Conservation (phyloP, 768 basidiomycete species). For the Clitopilus hobsonii region DNA sequence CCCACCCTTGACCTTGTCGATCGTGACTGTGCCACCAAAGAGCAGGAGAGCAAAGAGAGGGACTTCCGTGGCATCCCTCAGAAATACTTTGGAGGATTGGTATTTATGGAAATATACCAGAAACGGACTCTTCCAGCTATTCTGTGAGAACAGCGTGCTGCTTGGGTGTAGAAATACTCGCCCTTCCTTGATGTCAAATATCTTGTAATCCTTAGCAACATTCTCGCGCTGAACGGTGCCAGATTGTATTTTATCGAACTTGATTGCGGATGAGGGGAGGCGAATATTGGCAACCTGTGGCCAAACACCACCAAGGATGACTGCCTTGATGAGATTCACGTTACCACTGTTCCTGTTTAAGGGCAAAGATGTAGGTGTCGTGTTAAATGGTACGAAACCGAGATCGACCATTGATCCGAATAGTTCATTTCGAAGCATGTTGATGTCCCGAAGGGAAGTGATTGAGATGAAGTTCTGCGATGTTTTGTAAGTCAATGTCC, state of each 20-base stretch:
- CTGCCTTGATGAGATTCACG: slow-evolving; percentile 74
- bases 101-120: slow-evolving; percentile 82
- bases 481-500: neutral
- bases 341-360: slow-evolving; percentile 66
- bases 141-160: slow-evolving; percentile 71
- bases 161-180: slow-evolving; percentile 82
- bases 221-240: slow-evolving; percentile 86
- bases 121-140: slow-evolving; percentile 74
- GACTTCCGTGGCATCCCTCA: slow-evolving; percentile 77
- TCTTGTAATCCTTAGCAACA: slow-evolving; percentile 77
- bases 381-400: slow-evolving; percentile 56
- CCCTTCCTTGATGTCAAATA: slow-evolving; percentile 63
- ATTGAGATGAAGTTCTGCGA: slow-evolving; percentile 78
- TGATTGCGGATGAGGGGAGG: slow-evolving; percentile 67
- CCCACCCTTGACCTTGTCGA: slow-evolving; percentile 81
- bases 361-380: slow-evolving; percentile 37
- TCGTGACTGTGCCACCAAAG: slow-evolving; percentile 75
- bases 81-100: slow-evolving; percentile 76
- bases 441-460: slow-evolving; percentile 72
- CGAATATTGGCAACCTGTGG: slow-evolving; percentile 76
- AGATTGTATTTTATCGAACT: slow-evolving; percentile 81
- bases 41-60: slow-evolving; percentile 83
- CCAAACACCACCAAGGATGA: slow-evolving; percentile 85
- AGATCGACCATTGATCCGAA: slow-evolving; percentile 61
- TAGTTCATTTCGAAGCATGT: slow-evolving; percentile 74